Conservation (phyloP, 2,329 filamentous ascomycete species). For the Venturiaceae sp. region DNA sequence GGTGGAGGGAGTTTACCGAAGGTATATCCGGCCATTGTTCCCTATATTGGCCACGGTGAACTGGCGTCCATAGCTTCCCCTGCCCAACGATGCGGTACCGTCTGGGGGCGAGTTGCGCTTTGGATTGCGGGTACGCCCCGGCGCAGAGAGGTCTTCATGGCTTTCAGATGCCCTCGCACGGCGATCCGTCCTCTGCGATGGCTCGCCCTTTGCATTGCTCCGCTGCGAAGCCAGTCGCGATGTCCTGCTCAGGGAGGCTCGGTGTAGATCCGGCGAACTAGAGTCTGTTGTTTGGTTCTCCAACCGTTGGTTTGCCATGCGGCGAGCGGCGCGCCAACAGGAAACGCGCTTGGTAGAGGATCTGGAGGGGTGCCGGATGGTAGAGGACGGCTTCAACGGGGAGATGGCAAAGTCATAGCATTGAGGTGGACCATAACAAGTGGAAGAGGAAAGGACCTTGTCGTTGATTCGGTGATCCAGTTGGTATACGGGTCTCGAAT, state of each 20-base stretch:
- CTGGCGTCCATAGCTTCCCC: slow-evolving; percentile 19
- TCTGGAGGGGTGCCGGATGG: background rate
- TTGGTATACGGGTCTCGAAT: background rate
- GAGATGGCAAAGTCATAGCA: background rate
- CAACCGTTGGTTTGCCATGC: background rate
- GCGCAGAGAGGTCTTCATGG: background rate
- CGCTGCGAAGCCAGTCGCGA: background rate
- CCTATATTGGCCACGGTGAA: slow-evolving; percentile 38
- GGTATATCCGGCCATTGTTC: slow-evolving; percentile 36
- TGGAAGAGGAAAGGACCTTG: background rate
- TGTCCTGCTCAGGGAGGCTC: background rate
- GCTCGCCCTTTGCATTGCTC: background rate
- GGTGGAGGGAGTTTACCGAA: slow-evolving; percentile 23
- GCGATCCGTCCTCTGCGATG: background rate
- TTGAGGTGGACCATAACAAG: background rate
- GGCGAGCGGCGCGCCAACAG: background rate
- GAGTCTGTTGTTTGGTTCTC: background rate
- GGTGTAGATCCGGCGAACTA: background rate
- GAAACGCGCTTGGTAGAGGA: background rate
- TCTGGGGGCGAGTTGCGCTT: background rate
- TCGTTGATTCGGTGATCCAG: background rate
- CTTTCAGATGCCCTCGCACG: background rate
- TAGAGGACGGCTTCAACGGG: background rate
- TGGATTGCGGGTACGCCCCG: background rate
- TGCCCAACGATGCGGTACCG: background rate